Base-by-base conservation (phyloP, 1,139 yeast genomes). In the Geotrichum bryndzae region DNA sequence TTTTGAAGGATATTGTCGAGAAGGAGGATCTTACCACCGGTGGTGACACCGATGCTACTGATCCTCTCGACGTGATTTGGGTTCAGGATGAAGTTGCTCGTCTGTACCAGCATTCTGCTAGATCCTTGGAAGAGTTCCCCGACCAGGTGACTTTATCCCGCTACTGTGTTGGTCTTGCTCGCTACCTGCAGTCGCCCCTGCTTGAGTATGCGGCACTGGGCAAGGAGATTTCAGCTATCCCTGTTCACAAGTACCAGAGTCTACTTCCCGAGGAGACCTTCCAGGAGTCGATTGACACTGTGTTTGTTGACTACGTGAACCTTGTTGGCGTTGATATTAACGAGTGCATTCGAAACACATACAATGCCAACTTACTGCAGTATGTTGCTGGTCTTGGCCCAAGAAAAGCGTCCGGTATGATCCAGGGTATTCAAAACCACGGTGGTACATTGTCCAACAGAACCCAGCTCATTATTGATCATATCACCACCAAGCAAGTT, bases 11-110 rank as follows among this genome's bases (percentile, higher is more conserved):
- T 51, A 83, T 89, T 59, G 82, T 90, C 18, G 63, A 66, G 58
- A 79, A 77, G 23, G 83, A 88, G 67, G 81, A 82, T 54, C 74
- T 88, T 45, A 76, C 78, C 29, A 86, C 85, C 15, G 84, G 81
- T 60, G 81, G 80, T 33, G 88, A 83, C 58, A 73, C 73, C 2
- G 81, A 77, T 46, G 58, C 61, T 58, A 68, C 82, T 3, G 83
- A 82, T 15, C 72, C 82, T 45, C 69, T 86, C 41, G 83, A 79
- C 58, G 84, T 90, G 2, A 78, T 91, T 18, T 94, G 91, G 86
- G 96, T 90, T 38, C 90, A 88, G 68, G 97, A 94, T 73, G 99
- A 94, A 73, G 91, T 96, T 45, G 97, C 99, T 0, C 80, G 96
- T 61, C 82, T 95, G 65, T 94, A 82, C 72, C 96, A 92, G 74